phyloP scores from a whole-genome alignment of 139 green algal species.

The Edaphochlamys debaryana region DNA sequence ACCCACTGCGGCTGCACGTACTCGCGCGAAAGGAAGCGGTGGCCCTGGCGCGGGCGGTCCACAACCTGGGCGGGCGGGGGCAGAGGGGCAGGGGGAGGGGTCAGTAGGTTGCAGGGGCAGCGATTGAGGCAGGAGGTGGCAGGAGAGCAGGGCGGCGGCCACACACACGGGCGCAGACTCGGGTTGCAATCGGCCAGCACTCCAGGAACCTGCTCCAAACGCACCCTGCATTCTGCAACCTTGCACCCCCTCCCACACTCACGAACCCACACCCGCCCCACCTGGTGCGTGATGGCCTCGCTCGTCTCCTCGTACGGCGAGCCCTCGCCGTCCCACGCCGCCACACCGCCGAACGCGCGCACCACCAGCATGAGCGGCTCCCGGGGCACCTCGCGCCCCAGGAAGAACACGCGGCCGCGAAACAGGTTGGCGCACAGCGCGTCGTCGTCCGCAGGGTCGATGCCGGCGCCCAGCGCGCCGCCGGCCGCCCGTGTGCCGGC shows the following conservation, averaged over 20 bases:
- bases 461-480: conserved; percentile 58
- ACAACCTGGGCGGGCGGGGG: conserved; percentile 56
- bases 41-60: conserved; percentile 80
- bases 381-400: conserved; percentile 87
- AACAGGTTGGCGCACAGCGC: conserved; percentile 86
- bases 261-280: too few species aligned
- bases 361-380: conserved; percentile 96
- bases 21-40: conserved; percentile 78
- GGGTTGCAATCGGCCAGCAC: too few species aligned
- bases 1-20: conserved; percentile 99
- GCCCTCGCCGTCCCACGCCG: conserved; percentile 92
- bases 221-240: too few species aligned
- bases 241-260: too few species aligned
- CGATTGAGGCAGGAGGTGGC: too few species aligned
- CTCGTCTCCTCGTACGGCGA: conserved; percentile 76
- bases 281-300: conserved; percentile 93
- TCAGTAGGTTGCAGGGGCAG: too few species aligned
- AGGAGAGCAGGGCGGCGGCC: too few species aligned
- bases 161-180: too few species aligned
- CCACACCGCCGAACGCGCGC: conserved; percentile 89
- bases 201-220: too few species aligned
- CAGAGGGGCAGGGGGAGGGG: not conserved
- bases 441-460: conserved; percentile 76
- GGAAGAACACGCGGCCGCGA: conserved; percentile 88
- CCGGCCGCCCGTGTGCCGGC: conserved; percentile 59